Conservation (phyloP, 179 eudicot species). For the Beta lomatogona region DNA sequence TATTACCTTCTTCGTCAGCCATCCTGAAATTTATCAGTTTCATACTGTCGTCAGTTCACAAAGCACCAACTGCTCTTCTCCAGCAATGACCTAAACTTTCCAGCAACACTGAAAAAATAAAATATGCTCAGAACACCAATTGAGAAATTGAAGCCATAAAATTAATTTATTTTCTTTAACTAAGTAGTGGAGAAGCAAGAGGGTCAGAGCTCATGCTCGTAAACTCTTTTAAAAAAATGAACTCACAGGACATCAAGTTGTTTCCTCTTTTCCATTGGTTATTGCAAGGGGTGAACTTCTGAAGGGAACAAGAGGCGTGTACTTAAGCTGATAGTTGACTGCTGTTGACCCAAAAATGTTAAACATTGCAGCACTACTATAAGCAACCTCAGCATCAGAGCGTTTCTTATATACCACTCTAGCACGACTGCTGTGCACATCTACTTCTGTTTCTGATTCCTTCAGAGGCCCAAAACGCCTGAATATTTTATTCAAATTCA, state of each 20-base stretch:
- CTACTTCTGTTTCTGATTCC: slow-evolving; percentile 80
- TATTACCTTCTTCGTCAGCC: slow-evolving; percentile 33
- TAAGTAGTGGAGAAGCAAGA: not conserved
- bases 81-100: not conserved
- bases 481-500: slow-evolving; percentile 67
- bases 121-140: not conserved
- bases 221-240: not conserved
- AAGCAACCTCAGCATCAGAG: slow-evolving; percentile 94
- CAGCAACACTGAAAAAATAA: not conserved
- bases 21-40: slow-evolving; percentile 12
- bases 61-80: slow-evolving; percentile 6
- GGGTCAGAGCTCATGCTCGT: slow-evolving; percentile 10
- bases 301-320: slow-evolving; percentile 50
- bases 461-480: slow-evolving; percentile 83
- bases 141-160: not conserved
- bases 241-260: slow-evolving; percentile 26
- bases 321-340: slow-evolving; percentile 76
- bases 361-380: slow-evolving; percentile 70
- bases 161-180: not conserved
- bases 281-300: slow-evolving; percentile 33
- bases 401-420: slow-evolving; percentile 81
- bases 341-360: slow-evolving; percentile 64
- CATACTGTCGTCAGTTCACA: not conserved
- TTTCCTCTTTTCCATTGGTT: slow-evolving; percentile 44
- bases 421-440: slow-evolving; percentile 60